phyloP scores from a whole-genome alignment of 768 basidiomycete genomes.

The Gelatoporia subvermispora region DNA sequence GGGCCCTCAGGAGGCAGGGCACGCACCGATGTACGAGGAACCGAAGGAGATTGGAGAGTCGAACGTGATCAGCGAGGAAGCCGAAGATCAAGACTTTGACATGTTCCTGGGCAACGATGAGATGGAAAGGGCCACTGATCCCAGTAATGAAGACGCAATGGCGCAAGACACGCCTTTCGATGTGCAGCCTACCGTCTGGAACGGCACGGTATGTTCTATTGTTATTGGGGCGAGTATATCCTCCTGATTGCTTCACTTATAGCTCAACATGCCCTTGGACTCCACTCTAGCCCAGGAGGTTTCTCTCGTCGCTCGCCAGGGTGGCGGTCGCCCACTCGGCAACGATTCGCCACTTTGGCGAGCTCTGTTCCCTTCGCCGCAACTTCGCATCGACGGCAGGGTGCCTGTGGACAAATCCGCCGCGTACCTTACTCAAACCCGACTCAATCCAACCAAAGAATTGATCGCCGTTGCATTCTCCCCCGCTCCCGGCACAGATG shows the following conservation, averaged over 20 bases:
- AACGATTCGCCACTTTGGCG: conserved; percentile 63
- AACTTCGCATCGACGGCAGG: conserved; percentile 77
- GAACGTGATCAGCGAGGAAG: conserved; percentile 30
- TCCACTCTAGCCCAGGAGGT: conserved; percentile 64
- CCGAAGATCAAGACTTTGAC: conserved; percentile 81
- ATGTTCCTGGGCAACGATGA: conserved; percentile 75
- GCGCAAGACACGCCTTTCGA: conserved; percentile 26
- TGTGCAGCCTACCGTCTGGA: conserved; percentile 59
- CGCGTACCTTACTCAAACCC: conserved; percentile 74
- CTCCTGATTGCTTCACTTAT: conserved; percentile 11
- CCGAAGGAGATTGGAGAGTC: conserved; percentile 39
- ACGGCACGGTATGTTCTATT: conserved; percentile 54
- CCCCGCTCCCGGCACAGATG: conserved; percentile 38
- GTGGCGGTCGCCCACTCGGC: conserved; percentile 67
- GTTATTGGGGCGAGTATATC: background rate
- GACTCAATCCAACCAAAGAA: conserved; percentile 74
- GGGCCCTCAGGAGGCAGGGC: conserved; percentile 2
- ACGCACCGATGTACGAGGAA: conserved; percentile 21
- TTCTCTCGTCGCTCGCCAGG: conserved; percentile 64
- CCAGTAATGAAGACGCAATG: conserved; percentile 3
- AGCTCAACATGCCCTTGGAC: conserved; percentile 82
- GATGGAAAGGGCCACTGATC: conserved; percentile 28
- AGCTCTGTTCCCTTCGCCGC: conserved; percentile 66
- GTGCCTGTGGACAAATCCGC: conserved; percentile 73
- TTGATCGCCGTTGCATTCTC: conserved; percentile 73